Evolutionary conservation across 371 early-diverging fungal genomes (phyloP), one percentile per base, ranked within the genome.

Genomic region (Mucor piriformis): DNA sequence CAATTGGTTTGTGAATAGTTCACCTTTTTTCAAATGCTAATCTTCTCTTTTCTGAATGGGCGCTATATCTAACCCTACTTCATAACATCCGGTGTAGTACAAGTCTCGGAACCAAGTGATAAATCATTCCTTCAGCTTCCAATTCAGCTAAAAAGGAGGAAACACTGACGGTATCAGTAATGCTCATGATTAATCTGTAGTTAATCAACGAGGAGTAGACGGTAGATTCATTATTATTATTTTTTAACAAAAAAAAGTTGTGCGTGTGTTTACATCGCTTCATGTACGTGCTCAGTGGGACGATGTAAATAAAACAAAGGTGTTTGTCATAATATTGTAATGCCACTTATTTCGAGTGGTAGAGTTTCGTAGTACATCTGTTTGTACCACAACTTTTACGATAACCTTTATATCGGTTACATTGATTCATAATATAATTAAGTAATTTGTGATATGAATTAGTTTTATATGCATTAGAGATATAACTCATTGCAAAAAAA

Each of bases 91-190:
- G 42, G 42, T 20, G 42, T 42, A 6, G 42, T 18, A 42, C 42
- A 42, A 42, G 42, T 42, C 42, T 42, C 42, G 42, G 42, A 42
- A 42, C 18, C 42, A 42, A 42, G 42, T 42, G 20, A 42, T 10
- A 42, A 42, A 42, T 20, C 42, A 42, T 42, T 42, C 42, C 42
- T 18, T 18, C 20, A 16, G 8, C 42, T 42, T 42, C 42, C 18
- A 42, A 42, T 42, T 18, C 20, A 42, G 7, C 18, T 38, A 15
- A 6, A 38, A 38, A 15, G 13, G 16, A 11, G 13, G 16, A n/a
- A 38, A 38, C 15, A 11, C 13, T 8, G 34, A 3, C 34, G 7
- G 34, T 8, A 13, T 34, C 34, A 38, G 38, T 38, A 38, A 15
- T 38, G 2, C n/a, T 38, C 38, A 38, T 38, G 16, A 6, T 38